These are phyloP conservation scores for Globisporangium acanthophoron DNA, from an alignment of 352 stramenopile species.

Conservation along the genomic window DNA sequence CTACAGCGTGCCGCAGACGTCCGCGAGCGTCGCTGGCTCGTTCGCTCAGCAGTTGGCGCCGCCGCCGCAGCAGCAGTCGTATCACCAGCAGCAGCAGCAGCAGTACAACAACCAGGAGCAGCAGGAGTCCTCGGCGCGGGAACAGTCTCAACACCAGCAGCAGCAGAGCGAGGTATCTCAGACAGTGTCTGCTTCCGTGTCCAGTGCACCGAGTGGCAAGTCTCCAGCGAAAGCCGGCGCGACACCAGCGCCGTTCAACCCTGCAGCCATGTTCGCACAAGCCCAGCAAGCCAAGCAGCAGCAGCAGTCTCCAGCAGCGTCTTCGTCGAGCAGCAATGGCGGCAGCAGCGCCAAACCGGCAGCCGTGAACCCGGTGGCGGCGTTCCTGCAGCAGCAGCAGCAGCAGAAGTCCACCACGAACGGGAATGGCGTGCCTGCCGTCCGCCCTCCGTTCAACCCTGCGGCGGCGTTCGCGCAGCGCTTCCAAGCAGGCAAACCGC, in stretches of 20 bases:
- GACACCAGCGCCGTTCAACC: slow-evolving; percentile 24
- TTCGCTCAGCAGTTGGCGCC: slow-evolving; percentile 40
- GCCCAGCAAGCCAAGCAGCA: slow-evolving; percentile 20
- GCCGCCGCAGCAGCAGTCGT: slow-evolving; percentile 16
- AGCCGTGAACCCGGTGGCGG: slow-evolving; percentile 35
- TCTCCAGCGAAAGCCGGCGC: background rate
- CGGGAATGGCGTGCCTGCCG: slow-evolving; percentile 11
- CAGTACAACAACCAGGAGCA: slow-evolving; percentile 24
- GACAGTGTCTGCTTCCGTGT: background rate
- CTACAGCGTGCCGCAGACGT: slow-evolving; percentile 12
- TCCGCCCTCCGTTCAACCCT: slow-evolving; percentile 32
- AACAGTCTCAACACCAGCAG: slow-evolving; percentile 14
- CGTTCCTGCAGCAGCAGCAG: slow-evolving; percentile 48
- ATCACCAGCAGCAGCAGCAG: slow-evolving; percentile 14
- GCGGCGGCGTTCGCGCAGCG: slow-evolving; percentile 53
- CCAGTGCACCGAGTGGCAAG: slow-evolving; percentile 10
- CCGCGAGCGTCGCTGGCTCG: slow-evolving; percentile 18
- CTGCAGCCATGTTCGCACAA: slow-evolving; percentile 56
- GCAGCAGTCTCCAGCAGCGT: background rate
- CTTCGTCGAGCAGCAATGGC: background rate
- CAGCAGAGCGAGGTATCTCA: slow-evolving; percentile 9
- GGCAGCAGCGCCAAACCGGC: slow-evolving; percentile 7
- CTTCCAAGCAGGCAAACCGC: slow-evolving; percentile 38
- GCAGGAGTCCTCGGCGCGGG: slow-evolving; percentile 19
- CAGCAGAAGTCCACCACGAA: slow-evolving; percentile 13